phyloP scores from a whole-genome alignment of 2,329 filamentous ascomycete species.

The Fusarium veterinarium region DNA sequence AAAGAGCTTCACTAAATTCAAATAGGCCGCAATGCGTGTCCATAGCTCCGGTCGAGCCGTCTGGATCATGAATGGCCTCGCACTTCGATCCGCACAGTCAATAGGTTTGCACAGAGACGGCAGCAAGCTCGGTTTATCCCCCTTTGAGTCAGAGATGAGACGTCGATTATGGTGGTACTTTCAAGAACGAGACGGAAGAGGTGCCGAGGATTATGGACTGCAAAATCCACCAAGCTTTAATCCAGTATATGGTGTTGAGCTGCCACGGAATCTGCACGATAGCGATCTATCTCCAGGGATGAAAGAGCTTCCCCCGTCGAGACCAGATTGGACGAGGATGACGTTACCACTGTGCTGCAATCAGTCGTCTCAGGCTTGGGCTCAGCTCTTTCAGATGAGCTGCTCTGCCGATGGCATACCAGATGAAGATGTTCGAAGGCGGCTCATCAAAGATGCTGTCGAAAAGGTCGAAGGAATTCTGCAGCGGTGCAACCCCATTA shows the following conservation, averaged over 20 bases:
- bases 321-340: conserved; percentile 67
- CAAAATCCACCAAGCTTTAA: conserved; percentile 19
- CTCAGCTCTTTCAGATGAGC: conserved; percentile 38
- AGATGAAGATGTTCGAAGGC: conserved; percentile 51
- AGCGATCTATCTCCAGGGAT: conserved; percentile 61
- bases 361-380: conserved; percentile 55
- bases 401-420: conserved; percentile 12
- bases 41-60: conserved; percentile 50
- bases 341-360: conserved; percentile 65
- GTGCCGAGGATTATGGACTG: conserved; percentile 67
- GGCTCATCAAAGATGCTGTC: conserved; percentile 48
- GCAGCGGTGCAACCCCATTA: conserved; percentile 61
- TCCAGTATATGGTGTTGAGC: conserved; percentile 55
- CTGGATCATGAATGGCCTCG: conserved; percentile 57
- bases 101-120: conserved; percentile 67
- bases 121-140: conserved; percentile 57
- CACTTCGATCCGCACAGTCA: conserved; percentile 59
- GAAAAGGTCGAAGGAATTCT: conserved; percentile 5
- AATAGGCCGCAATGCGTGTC: conserved; percentile 44
- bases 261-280: conserved; percentile 69
- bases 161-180: conserved; percentile 67
- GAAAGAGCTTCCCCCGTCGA: conserved; percentile 58
- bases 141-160: conserved; percentile 67
- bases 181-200: conserved; percentile 60
- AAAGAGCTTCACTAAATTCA: no score